Base-by-base conservation (phyloP, 768 basidiomycete genomes). In the Russula earlei region DNA sequence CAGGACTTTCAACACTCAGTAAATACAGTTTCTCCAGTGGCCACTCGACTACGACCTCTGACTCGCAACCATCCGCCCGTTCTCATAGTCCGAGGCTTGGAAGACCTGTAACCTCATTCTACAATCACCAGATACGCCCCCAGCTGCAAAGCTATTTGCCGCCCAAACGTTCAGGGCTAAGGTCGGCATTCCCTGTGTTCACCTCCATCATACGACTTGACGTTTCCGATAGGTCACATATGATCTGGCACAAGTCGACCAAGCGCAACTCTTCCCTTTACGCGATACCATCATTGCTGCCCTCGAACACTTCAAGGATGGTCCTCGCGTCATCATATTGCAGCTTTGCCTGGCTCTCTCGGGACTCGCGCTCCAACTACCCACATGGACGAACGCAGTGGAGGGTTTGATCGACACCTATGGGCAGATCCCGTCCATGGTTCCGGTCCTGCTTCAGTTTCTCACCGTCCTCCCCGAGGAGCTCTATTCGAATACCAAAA, bases 1-100 rank as follows among this genome's bases (percentile, higher is more conserved):
- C 87, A 93, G 75, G 92, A 94, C 71, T 99, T 98, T 70, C 95
- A 99, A 76, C 94, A 97, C 77, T 94, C 91, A 77, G 95, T 97
- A 84, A 87, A 83, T 87, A 77, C 75, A 75, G 72, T 82, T 82
- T 83, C 82, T 77, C 80, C 78, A 81, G 72, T 81, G 79, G 82
- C 66, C 68, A 67, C 62, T 63, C 67, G 65, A 76, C 78, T 71
- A 58, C 63, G 76, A 71, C 77, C 76, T 84, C 84, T 86, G 77
- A 87, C 81, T 68, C 75, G 71, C 73, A 74, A 59, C 74, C 75
- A 73, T 74, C 72, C 74, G 73, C 75, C 71, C 71, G 67, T 75
- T 80, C 76, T 77, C 75, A 72, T 80, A 99, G 96, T 79, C 83
- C 70, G 91, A 96, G 71, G 94, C 96, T 64, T 99, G 96, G 96